A percentile compares a stretch with the other conserved stretches of the same genome.
These are phyloP conservation scores for Aphanoascus verrucosus DNA, from an alignment of 2,329 filamentous ascomycete species.

Conservation along the genomic window DNA sequence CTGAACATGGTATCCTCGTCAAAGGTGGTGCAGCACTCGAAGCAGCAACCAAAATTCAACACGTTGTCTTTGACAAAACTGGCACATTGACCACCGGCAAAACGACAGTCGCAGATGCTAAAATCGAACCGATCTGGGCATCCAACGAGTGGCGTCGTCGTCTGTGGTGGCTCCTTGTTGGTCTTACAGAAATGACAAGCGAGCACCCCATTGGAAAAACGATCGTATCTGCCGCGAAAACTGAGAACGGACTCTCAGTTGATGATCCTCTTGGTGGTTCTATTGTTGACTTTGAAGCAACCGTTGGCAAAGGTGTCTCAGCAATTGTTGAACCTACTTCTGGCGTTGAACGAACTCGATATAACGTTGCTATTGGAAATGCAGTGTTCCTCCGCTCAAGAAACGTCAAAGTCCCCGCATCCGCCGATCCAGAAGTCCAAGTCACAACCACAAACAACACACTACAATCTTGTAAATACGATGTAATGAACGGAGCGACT, in stretches of 20 bases:
- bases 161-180: slow-evolving; percentile 92
- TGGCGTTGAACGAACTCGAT: slow-evolving; percentile 56
- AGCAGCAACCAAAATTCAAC: slow-evolving; percentile 51
- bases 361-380: slow-evolving; percentile 76
- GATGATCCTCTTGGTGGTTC: slow-evolving; percentile 72
- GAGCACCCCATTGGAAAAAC: slow-evolving; percentile 95
- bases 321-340: slow-evolving; percentile 69
- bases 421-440: slow-evolving; percentile 29
- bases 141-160: slow-evolving; percentile 56
- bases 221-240: slow-evolving; percentile 63
- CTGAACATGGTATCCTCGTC: slow-evolving; percentile 92
- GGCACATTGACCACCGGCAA: slow-evolving; percentile 81
- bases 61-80: slow-evolving; percentile 73
- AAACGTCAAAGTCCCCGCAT: slow-evolving; percentile 44
- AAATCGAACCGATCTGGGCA: slow-evolving; percentile 59
- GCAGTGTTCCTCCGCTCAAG: slow-evolving; percentile 63
- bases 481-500: slow-evolving; percentile 58
- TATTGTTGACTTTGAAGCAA: slow-evolving; percentile 71
- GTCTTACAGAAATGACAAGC: slow-evolving; percentile 87
- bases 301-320: slow-evolving; percentile 74
- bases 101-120: slow-evolving; percentile 75
- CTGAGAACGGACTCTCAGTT: slow-evolving; percentile 58
- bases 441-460: slow-evolving; percentile 18
- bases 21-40: slow-evolving; percentile 92
- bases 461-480: slow-evolving; percentile 25